phyloP scores from a whole-genome alignment of 2,329 filamentous ascomycete species.

The Fusarium poae region DNA sequence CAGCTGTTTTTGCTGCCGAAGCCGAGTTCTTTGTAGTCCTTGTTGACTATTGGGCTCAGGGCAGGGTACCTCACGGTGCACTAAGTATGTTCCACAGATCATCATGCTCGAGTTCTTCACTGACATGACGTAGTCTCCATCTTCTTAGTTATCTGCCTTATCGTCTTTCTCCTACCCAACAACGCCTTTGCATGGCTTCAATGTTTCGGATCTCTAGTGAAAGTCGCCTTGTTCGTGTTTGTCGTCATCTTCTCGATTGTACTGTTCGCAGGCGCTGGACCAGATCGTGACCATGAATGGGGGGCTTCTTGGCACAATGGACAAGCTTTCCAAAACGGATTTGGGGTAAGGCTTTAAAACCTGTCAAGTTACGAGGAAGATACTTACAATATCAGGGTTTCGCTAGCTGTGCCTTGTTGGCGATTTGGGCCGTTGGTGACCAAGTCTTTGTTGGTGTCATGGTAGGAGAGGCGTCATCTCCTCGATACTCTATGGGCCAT shows the following conservation, averaged over 20 bases:
- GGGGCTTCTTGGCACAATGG: conserved; percentile 28
- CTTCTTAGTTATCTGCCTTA: conserved; percentile 26
- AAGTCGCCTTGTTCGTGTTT: conserved; percentile 36
- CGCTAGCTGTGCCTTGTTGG: conserved; percentile 36
- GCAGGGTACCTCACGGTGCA: conserved; percentile 27
- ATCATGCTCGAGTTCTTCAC: neutral
- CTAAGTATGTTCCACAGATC: neutral
- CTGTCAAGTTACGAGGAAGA: fast-evolving
- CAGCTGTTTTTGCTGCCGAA: conserved; percentile 34
- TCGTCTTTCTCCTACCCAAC: conserved; percentile 37
- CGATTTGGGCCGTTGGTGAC: conserved; percentile 41
- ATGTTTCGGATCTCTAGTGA: conserved; percentile 36
- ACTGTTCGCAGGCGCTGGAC: conserved; percentile 27
- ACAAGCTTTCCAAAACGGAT: conserved; percentile 30
- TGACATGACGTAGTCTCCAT: conserved; percentile 6
- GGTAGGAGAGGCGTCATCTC: conserved; percentile 39
- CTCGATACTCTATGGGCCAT: conserved; percentile 36
- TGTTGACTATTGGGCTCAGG: conserved; percentile 27
- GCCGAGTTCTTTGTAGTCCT: conserved; percentile 34
- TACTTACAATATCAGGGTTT: conserved; percentile 26
- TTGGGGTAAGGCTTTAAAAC: conserved; percentile 1
- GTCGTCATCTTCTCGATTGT: conserved; percentile 33
- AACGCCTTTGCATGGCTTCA: conserved; percentile 37
- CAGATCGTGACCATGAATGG: conserved; percentile 12
- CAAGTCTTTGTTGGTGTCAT: conserved; percentile 46